Evolutionary conservation across 306 rosid species (phyloP).

Genomic region (Arachis hypogaea): DNA sequence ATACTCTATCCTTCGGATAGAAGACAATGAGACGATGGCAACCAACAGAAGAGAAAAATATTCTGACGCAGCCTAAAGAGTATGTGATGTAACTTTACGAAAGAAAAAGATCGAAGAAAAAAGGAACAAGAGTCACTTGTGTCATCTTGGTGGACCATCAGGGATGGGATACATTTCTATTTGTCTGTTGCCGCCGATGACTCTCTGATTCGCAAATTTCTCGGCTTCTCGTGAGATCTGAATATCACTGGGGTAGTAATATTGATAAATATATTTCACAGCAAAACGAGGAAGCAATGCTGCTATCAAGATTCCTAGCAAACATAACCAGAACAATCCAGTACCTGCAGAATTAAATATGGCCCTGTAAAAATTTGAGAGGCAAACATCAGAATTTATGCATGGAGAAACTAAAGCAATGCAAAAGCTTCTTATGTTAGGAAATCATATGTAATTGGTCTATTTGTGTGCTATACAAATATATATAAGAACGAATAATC

Average conservation of each 20-base stretch:
- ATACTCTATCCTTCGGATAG: conserved; percentile 78
- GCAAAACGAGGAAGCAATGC: conserved; percentile 70
- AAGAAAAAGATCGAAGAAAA: conserved; percentile 19
- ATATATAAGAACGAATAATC: no score
- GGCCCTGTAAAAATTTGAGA: conserved; percentile 64
- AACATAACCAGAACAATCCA: conserved; percentile 71
- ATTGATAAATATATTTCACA: conserved; percentile 64
- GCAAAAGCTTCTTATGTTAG: neutral
- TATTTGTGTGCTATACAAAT: no score
- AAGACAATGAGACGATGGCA: conserved; percentile 47
- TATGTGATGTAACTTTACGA: conserved; percentile 51
- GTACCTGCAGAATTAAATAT: conserved; percentile 50
- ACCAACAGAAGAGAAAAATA: conserved; percentile 39
- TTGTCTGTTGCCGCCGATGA: conserved; percentile 55
- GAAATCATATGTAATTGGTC: no score
- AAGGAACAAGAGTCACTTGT: conserved; percentile 35
- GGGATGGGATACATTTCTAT: conserved; percentile 72
- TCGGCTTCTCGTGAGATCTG: conserved; percentile 85
- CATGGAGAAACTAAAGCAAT: neutral
- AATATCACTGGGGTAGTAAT: conserved; percentile 68
- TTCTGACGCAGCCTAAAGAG: conserved; percentile 78
- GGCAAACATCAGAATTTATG: conserved; percentile 26
- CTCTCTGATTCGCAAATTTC: conserved; percentile 52
- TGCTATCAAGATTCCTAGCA: conserved; percentile 56
- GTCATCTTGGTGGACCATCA: conserved; percentile 48